Evolutionary conservation across 2,329 filamentous ascomycete species (phyloP).

Genomic region (Cephalotrichum gorgonifer): DNA sequence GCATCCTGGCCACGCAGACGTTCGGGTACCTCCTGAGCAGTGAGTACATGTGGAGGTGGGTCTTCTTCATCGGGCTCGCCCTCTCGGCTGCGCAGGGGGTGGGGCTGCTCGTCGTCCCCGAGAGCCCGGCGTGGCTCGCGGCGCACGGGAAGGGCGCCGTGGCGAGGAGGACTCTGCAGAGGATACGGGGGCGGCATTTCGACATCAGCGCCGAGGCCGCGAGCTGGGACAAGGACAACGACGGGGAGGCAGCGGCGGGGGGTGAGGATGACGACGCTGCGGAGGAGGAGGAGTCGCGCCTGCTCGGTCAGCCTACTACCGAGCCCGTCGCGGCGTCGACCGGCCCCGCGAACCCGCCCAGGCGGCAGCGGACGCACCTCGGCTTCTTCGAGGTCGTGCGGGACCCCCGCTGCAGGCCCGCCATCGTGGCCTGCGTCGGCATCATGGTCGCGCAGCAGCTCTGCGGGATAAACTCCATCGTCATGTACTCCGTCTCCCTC

Average conservation of each 20-base stretch:
- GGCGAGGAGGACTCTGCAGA: constrained; percentile 60
- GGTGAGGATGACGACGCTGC: constrained; percentile 24
- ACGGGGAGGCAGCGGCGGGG: constrained; percentile 22
- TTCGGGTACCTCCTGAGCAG: constrained; percentile 82
- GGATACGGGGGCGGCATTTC: constrained; percentile 58
- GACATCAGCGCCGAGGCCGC: constrained; percentile 67
- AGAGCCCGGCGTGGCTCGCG: constrained; percentile 83
- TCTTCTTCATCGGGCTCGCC: constrained; percentile 62
- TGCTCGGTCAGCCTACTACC: constrained; percentile 36
- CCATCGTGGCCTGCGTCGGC: constrained; percentile 73
- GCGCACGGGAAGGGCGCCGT: constrained; percentile 48
- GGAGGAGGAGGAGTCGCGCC: constrained; percentile 57
- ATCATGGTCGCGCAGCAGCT: constrained; percentile 5
- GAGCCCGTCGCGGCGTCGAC: constrained; percentile 10
- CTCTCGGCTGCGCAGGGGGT: constrained; percentile 58
- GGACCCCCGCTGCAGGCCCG: constrained; percentile 58
- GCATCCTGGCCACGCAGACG: constrained; percentile 74
- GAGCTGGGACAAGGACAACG: constrained; percentile 30
- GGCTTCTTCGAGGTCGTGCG: constrained; percentile 56
- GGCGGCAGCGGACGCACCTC: constrained; percentile 26
- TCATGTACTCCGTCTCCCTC: constrained; percentile 96
- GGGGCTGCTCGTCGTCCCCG: constrained; percentile 67
- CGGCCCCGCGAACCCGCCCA: constrained; percentile 7
- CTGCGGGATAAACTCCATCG: constrained; percentile 63
- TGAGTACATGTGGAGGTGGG: constrained; percentile 70